These are phyloP conservation scores for Coemansia sp. DNA, from an alignment of 192 early-diverging fungal genomes.

Conservation along the genomic window DNA sequence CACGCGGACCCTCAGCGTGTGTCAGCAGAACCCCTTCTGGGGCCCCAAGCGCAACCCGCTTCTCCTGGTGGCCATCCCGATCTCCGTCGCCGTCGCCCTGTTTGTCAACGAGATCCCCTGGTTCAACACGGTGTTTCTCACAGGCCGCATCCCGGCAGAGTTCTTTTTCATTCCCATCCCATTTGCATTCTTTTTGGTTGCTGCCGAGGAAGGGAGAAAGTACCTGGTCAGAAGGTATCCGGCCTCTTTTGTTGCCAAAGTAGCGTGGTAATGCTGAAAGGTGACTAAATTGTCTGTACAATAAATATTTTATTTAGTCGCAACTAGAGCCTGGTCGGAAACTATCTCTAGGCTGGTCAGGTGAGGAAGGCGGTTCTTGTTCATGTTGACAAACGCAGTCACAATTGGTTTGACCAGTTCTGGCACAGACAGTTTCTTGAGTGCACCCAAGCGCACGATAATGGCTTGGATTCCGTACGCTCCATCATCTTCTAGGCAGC, in stretches of 20 bases:
- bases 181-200: slow-evolving; percentile 53
- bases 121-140: slow-evolving; percentile 53
- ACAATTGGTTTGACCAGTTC: not conserved
- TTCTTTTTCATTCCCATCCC: slow-evolving; percentile 63
- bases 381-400: not conserved
- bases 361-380: not conserved
- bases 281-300: no score
- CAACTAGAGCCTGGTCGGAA: no score
- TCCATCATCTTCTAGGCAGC: not conserved
- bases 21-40: slow-evolving; percentile 50
- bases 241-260: slow-evolving; percentile 7
- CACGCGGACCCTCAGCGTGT: slow-evolving; percentile 35
- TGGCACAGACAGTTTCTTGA: not conserved
- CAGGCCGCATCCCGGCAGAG: slow-evolving; percentile 53
- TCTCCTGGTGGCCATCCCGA: slow-evolving; percentile 33
- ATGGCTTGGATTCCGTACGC: not conserved
- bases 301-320: no score
- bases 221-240: slow-evolving; percentile 44
- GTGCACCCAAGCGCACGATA: not conserved
- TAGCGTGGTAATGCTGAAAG: slow-evolving; percentile 49
- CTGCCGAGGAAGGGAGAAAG: slow-evolving; percentile 61
- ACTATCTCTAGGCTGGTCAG: not conserved
- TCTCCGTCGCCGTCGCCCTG: slow-evolving; percentile 28
- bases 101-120: slow-evolving; percentile 29
- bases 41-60: slow-evolving; percentile 35